Percentiles rank a stretch among this genome's conserved stretches.
phyloP scores from a whole-genome alignment of 306 rosid genomes.

The Begonia peltatifolia region DNA sequence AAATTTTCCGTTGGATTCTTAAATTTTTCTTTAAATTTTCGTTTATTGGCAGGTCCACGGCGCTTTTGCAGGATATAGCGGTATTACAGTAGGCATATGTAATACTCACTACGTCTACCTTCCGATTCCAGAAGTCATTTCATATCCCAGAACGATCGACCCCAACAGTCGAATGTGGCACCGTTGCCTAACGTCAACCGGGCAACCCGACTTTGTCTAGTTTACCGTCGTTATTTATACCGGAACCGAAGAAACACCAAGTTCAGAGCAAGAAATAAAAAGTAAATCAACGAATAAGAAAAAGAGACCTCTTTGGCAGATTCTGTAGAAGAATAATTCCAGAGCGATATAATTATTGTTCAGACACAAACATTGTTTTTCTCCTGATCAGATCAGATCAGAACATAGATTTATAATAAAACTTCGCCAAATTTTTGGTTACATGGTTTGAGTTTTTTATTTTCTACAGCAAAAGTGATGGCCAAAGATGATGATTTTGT shows the following conservation, averaged over 20 bases:
- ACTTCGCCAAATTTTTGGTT: no score
- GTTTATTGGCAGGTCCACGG: constrained; percentile 70
- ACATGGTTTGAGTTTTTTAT: no score
- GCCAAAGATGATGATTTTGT: no score
- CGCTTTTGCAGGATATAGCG: constrained; percentile 96
- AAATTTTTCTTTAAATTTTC: not conserved
- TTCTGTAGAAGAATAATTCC: not conserved
- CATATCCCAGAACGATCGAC: constrained; percentile 67
- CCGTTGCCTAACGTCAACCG: constrained; percentile 94
- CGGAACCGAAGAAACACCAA: constrained; percentile 1
- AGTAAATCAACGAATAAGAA: constrained; percentile 10
- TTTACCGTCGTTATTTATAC: constrained; percentile 7
- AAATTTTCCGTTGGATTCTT: no score
- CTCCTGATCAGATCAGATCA: no score
- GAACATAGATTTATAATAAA: no score
- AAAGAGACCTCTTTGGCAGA: constrained; percentile 2
- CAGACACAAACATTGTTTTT: not conserved
- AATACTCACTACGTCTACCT: constrained; percentile 93
- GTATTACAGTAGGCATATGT: constrained; percentile 84
- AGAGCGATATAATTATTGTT: not conserved
- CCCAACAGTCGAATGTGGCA: constrained; percentile 99
- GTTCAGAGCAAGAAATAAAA: not conserved
- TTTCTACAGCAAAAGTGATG: no score
- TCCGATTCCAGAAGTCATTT: constrained; percentile 91
- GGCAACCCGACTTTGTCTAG: constrained; percentile 87